These are phyloP conservation scores for Casaregolazyma lundiana DNA, from an alignment of 1,139 yeast species.

Conservation along the genomic window DNA sequence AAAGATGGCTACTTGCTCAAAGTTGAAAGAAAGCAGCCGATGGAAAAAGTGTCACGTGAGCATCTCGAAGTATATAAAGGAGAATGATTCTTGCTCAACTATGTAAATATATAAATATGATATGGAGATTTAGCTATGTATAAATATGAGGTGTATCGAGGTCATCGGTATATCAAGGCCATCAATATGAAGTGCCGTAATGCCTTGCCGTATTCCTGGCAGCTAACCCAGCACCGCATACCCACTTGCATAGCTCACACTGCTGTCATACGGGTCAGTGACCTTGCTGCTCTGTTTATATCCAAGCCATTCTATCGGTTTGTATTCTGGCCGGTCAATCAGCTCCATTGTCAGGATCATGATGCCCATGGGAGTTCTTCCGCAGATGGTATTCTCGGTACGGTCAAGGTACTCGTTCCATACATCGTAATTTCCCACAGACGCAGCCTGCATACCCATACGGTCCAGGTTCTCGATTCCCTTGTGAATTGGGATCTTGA, in stretches of 20 bases:
- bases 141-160: no score
- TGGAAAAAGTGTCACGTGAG: not conserved
- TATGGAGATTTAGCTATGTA: no score
- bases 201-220: no score
- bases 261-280: conserved; percentile 50
- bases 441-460: conserved; percentile 61
- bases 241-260: conserved; percentile 91
- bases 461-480: conserved; percentile 71
- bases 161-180: no score
- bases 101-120: no score
- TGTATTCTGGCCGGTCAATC: conserved; percentile 19
- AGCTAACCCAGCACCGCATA: conserved; percentile 40
- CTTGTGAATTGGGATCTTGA: conserved; percentile 49
- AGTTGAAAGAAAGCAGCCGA: not conserved
- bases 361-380: conserved; percentile 75
- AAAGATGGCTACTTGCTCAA: not conserved
- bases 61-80: no score
- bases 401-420: conserved; percentile 63
- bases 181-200: no score
- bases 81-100: no score
- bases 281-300: conserved; percentile 75
- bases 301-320: conserved; percentile 64
- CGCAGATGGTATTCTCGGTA: conserved; percentile 91
- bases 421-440: conserved; percentile 46
- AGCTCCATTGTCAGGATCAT: conserved; percentile 51